Evolutionary conservation across 2,329 filamentous ascomycete genomes (phyloP).

Genomic region (Cladosporium colombiae): DNA sequence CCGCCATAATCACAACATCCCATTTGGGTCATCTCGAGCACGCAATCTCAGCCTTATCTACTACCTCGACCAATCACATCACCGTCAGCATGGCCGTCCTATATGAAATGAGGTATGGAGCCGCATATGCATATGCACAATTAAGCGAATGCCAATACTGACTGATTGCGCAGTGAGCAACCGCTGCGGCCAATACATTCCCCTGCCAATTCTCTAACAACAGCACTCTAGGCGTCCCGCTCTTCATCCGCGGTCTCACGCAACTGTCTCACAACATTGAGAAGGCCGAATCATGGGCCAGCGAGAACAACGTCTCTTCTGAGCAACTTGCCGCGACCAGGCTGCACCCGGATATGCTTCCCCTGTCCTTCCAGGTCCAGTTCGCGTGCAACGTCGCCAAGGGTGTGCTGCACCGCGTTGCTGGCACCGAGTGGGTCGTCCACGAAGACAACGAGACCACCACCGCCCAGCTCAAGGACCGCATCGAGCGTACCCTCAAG

Average conservation of each 20-base stretch:
- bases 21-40: background rate
- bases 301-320: conserved; percentile 40
- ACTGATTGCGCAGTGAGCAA: background rate
- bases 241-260: conserved; percentile 47
- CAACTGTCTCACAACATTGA: conserved; percentile 47
- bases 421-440: conserved; percentile 35
- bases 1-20: background rate
- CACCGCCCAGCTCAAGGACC: conserved; percentile 50
- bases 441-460: conserved; percentile 50
- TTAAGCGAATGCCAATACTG: background rate
- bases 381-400: conserved; percentile 46
- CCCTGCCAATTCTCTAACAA: background rate
- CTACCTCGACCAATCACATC: background rate
- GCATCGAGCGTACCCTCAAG: conserved; percentile 51
- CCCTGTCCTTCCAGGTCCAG: conserved; percentile 53
- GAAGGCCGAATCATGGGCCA: conserved; percentile 46
- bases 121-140: background rate
- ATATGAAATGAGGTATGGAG: conserved; percentile 15
- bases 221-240: conserved; percentile 35
- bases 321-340: conserved; percentile 43
- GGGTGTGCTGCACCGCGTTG: conserved; percentile 42
- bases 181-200: background rate
- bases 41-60: background rate
- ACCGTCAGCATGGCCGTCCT: conserved; percentile 12
- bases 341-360: conserved; percentile 53